Evolutionary conservation across 345 rosid genomes (phyloP).

Genomic region (Pseudoturritis turrita): DNA sequence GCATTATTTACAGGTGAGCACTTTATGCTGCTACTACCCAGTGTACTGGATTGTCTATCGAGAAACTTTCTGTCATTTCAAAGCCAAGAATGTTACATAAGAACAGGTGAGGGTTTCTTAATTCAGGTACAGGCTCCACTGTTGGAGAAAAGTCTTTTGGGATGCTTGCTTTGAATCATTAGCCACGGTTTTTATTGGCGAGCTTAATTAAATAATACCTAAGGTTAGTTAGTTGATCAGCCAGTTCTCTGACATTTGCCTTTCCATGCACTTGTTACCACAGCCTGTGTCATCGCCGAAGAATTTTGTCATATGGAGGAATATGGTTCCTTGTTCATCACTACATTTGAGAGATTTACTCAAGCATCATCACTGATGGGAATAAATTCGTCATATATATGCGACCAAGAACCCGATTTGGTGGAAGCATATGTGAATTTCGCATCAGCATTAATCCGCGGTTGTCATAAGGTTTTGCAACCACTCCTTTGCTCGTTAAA

Average conservation of each 20-base stretch:
- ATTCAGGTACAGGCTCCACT: neutral
- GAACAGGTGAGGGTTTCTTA: constrained; percentile 57
- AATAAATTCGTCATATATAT: constrained; percentile 82
- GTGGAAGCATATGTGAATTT: constrained; percentile 94
- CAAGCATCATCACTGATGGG: constrained; percentile 79
- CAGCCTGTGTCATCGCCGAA: constrained; percentile 89
- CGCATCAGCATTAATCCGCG: constrained; percentile 69
- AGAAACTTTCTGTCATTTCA: constrained; percentile 76
- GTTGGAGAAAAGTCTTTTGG: neutral
- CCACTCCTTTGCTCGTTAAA: neutral
- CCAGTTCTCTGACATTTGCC: constrained; percentile 7
- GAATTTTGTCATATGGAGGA: constrained; percentile 89
- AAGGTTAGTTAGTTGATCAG: neutral
- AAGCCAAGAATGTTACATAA: constrained; percentile 82
- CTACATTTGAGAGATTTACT: constrained; percentile 80
- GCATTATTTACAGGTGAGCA: constrained; percentile 68
- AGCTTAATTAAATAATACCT: neutral
- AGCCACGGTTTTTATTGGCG: neutral
- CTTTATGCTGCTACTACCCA: constrained; percentile 67
- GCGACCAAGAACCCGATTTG: constrained; percentile 98
- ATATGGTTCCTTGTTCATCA: constrained; percentile 67
- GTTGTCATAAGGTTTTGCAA: constrained; percentile 66
- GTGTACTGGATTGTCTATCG: constrained; percentile 77
- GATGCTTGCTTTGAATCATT: neutral
- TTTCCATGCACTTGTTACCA: neutral